These are phyloP conservation scores for Penicillium sp. DNA, from an alignment of 2,329 filamentous ascomycete genomes.

Conservation along the genomic window DNA sequence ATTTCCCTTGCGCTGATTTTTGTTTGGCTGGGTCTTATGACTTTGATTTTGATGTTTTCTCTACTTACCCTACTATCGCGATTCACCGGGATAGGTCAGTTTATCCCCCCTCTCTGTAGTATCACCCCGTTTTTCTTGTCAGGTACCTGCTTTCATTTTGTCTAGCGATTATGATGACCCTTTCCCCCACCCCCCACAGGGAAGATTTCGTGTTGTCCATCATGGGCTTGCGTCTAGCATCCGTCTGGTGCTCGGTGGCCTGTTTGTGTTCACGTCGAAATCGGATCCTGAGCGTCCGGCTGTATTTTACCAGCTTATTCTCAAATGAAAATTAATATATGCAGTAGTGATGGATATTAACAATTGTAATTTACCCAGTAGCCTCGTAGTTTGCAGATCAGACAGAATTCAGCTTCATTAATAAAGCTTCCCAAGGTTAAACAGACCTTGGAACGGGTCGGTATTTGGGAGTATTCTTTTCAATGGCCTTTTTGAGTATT, in stretches of 20 bases:
- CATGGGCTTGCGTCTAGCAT: background rate
- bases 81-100: conserved; percentile 22
- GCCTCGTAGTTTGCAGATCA: too few species aligned
- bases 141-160: conserved; percentile 18
- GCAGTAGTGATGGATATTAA: background rate
- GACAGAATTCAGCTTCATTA: too few species aligned
- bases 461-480: too few species aligned
- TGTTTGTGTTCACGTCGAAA: conserved; percentile 22
- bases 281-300: conserved; percentile 27
- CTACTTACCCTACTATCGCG: conserved; percentile 16
- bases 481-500: too few species aligned
- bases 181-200: conserved; percentile 5
- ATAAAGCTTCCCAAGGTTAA: too few species aligned
- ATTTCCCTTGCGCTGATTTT: background rate
- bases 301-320: conserved; percentile 34
- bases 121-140: conserved; percentile 15
- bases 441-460: too few species aligned
- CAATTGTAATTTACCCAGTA: too few species aligned
- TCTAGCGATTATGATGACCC: conserved; percentile 28
- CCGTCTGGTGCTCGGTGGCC: background rate
- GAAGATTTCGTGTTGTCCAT: conserved; percentile 11
- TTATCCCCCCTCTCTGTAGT: conserved; percentile 20
- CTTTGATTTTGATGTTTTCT: conserved; percentile 10
- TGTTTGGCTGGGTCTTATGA: background rate
- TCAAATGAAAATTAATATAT: conserved; percentile 10